A percentile compares a stretch with the other conserved stretches of the same genome.
phyloP scores from a whole-genome alignment of 495 filamentous ascomycete genomes.

The Trypethelium eluteriae region DNA sequence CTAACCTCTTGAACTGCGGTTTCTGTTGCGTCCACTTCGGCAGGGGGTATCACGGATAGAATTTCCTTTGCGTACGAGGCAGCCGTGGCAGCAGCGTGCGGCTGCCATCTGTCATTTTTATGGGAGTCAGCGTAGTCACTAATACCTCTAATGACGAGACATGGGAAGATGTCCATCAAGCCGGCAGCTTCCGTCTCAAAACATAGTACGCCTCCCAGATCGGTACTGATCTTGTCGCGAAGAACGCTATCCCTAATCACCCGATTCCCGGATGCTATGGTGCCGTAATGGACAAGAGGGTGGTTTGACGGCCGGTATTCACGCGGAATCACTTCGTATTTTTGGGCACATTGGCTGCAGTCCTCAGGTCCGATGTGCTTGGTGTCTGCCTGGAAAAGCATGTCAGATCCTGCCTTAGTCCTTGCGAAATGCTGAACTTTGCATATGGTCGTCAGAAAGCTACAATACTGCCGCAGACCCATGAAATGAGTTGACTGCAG shows the following conservation, averaged over 20 bases:
- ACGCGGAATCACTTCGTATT: not conserved
- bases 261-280: constrained; percentile 35
- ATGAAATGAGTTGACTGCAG: constrained; percentile 13
- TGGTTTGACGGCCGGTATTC: not conserved
- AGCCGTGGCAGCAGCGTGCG: constrained; percentile 21
- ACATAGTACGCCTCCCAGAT: constrained; percentile 19
- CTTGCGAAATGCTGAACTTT: not conserved
- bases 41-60: not conserved
- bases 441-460: not conserved
- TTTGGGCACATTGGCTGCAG: constrained; percentile 7
- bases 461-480: not conserved
- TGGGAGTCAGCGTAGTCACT: constrained; percentile 29
- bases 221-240: constrained; percentile 18
- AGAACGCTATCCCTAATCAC: constrained; percentile 29
- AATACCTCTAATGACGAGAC: constrained; percentile 28
- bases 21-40: not conserved
- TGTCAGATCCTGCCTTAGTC: constrained; percentile 4
- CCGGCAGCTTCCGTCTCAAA: constrained; percentile 32
- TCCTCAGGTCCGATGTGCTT: not conserved
- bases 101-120: constrained; percentile 25
- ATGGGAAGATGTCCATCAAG: constrained; percentile 24
- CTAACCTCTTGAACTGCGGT: not conserved
- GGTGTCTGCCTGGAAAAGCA: constrained; percentile 12
- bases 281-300: constrained; percentile 32
- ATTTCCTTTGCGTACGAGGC: constrained; percentile 27